Base-by-base conservation (phyloP, 164 flowering plant genomes). In the Vitis labrusca region DNA sequence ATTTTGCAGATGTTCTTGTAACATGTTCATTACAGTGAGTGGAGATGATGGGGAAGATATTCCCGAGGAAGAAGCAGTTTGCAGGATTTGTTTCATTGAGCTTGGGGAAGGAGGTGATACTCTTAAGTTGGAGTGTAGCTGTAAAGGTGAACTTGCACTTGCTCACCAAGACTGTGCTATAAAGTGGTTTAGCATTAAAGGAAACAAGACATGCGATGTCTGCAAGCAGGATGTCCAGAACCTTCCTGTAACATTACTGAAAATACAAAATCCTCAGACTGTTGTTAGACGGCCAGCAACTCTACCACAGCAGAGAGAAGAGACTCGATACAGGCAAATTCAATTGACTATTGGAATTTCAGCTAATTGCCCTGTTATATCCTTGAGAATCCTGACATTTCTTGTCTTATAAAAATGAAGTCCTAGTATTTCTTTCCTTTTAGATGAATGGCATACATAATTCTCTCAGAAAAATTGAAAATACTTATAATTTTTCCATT, bases 71-170 rank as follows among this genome's bases (percentile, higher is more conserved):
- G 94, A 91, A 64, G 94, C 97, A 51, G 92, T 89, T 48, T 91
- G 97, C 71, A 80, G 97, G 77, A 91, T 91, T 63, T 91, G 97
- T 81, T 81, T 85, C 16, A 79, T 91, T 71, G 97, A 91, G 76
- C 88, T 91, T 50, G 73, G 76, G 47, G 97, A 88, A 84, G 94
- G 89, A 48, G 94, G 94, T 55, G 89, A 83, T 66, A 88, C 92
- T 27, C 85, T 91, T 54, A 89, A 88, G 82, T 68, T 91, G 89
- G 91, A 89, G 69, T 91, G 97, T 71, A 88, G 94, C 72, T 91
- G 97, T 83, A 91, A 88, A 80, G 94, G 94, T 49, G 97, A 89
- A 67, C 97, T 91, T 68, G 94, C 97, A 63, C 92, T 92, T 75
- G 91, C 97, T 50, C 97, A 92, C 74, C 71, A 82, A 69, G 92